Percentiles rank a stretch among this genome's conserved stretches.
Evolutionary conservation across 2,329 filamentous ascomycete species (phyloP).

Genomic region (Cercospora sp.): DNA sequence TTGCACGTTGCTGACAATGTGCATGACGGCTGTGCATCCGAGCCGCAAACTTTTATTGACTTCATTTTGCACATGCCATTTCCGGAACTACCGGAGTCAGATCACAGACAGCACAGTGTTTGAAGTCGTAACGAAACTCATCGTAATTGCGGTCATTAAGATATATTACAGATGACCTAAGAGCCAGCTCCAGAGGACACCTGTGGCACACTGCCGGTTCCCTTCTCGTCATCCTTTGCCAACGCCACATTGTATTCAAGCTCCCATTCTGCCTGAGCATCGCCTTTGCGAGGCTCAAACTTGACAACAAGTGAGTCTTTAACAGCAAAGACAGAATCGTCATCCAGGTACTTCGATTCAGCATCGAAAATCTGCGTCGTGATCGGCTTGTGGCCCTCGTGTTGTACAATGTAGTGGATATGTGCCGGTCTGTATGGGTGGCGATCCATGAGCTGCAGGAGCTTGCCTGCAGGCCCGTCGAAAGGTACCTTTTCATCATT

Average conservation of each 20-base stretch:
- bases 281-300: slow-evolving; percentile 55
- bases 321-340: slow-evolving; percentile 22
- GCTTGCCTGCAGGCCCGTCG: slow-evolving; percentile 47
- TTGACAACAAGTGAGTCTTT: slow-evolving; percentile 58
- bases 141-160: neutral
- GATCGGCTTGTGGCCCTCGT: slow-evolving; percentile 65
- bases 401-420: slow-evolving; percentile 50
- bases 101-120: neutral
- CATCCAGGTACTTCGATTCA: slow-evolving; percentile 23
- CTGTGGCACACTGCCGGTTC: slow-evolving; percentile 6
- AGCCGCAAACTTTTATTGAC: neutral
- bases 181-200: slow-evolving; percentile 8
- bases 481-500: slow-evolving; percentile 33
- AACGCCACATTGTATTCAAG: slow-evolving; percentile 26
- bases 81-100: neutral
- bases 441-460: slow-evolving; percentile 60
- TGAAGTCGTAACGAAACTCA: neutral
- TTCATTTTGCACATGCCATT: neutral
- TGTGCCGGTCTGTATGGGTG: slow-evolving; percentile 64
- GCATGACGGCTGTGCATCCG: neutral
- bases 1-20: neutral
- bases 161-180: neutral
- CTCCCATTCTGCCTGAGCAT: slow-evolving; percentile 39
- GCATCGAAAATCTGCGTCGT: slow-evolving; percentile 76
- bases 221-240: slow-evolving; percentile 32